Conservation (phyloP, 2,329 filamentous ascomycete genomes). For the Arthrobotrys conoides region DNA sequence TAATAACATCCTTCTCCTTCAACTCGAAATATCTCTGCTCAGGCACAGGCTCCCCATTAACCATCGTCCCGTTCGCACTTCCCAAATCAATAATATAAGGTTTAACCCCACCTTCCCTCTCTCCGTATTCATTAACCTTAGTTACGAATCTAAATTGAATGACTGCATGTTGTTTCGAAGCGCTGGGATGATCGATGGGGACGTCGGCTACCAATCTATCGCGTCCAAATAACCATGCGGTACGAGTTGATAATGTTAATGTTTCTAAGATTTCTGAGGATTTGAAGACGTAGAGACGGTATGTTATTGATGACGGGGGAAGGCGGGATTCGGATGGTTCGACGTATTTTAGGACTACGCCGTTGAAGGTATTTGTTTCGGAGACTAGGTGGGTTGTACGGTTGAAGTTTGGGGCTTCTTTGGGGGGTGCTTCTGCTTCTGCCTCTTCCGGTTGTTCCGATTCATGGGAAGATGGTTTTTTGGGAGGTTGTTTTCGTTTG, state of each 20-base stretch:
- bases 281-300: conserved; percentile 96
- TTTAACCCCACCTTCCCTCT: conserved; percentile 81
- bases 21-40: conserved; percentile 87
- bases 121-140: conserved; percentile 87
- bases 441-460: conserved; percentile 63
- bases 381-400: conserved; percentile 86
- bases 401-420: conserved; percentile 89
- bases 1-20: conserved; percentile 87
- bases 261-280: conserved; percentile 84
- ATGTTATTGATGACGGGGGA: conserved; percentile 81
- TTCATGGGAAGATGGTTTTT: conserved; percentile 5
- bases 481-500: background rate
- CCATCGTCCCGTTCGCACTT: conserved; percentile 87
- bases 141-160: conserved; percentile 91
- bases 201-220: conserved; percentile 86
- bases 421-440: conserved; percentile 70
- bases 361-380: conserved; percentile 86
- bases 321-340: conserved; percentile 94
- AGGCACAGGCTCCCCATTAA: conserved; percentile 83
- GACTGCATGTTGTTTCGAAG: conserved; percentile 95
- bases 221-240: conserved; percentile 91
- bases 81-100: conserved; percentile 95
- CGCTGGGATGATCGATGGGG: conserved; percentile 87
- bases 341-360: conserved; percentile 93
- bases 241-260: conserved; percentile 77